These are phyloP conservation scores for Xylaria arbuscula DNA, from an alignment of 2,329 filamentous ascomycete species.

Conservation along the genomic window DNA sequence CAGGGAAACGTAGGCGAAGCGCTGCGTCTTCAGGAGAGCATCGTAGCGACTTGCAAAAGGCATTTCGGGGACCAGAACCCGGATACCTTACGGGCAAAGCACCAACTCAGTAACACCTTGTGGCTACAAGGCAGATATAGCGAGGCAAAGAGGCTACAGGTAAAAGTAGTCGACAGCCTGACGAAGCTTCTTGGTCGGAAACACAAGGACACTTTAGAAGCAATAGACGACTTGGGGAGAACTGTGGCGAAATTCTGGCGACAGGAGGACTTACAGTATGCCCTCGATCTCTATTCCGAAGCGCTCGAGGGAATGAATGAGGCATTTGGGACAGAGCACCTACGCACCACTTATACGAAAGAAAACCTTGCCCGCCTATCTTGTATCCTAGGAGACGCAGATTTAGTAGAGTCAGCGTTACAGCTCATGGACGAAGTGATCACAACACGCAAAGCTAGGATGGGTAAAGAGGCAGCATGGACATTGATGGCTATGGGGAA, in stretches of 20 bases:
- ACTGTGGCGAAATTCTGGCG: slow-evolving; percentile 7
- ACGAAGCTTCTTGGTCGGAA: neutral
- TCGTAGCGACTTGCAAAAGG: slow-evolving; percentile 9
- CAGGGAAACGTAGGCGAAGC: slow-evolving; percentile 11
- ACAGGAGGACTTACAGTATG: neutral
- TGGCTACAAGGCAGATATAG: slow-evolving; percentile 20
- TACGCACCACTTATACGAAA: slow-evolving; percentile 8
- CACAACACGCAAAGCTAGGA: slow-evolving; percentile 13
- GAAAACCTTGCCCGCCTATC: slow-evolving; percentile 19
- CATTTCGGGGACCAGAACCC: slow-evolving; percentile 12
- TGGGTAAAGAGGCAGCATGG: slow-evolving; percentile 35
- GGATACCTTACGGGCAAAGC: slow-evolving; percentile 11
- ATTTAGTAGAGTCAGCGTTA: neutral
- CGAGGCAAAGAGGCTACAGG: slow-evolving; percentile 2
- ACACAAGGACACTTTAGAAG: slow-evolving; percentile 18
- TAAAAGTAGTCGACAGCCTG: slow-evolving; percentile 11
- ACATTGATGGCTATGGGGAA: slow-evolving; percentile 33
- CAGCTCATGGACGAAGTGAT: slow-evolving; percentile 31
- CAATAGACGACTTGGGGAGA: slow-evolving; percentile 6
- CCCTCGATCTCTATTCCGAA: neutral
- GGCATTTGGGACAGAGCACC: neutral
- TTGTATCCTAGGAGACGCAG: slow-evolving; percentile 6
- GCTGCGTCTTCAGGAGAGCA: slow-evolving; percentile 8
- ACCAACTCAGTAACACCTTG: slow-evolving; percentile 6
- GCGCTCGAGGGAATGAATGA: slow-evolving; percentile 14